phyloP scores from a whole-genome alignment of 2,329 filamentous ascomycete species.

The Nemania abortiva region DNA sequence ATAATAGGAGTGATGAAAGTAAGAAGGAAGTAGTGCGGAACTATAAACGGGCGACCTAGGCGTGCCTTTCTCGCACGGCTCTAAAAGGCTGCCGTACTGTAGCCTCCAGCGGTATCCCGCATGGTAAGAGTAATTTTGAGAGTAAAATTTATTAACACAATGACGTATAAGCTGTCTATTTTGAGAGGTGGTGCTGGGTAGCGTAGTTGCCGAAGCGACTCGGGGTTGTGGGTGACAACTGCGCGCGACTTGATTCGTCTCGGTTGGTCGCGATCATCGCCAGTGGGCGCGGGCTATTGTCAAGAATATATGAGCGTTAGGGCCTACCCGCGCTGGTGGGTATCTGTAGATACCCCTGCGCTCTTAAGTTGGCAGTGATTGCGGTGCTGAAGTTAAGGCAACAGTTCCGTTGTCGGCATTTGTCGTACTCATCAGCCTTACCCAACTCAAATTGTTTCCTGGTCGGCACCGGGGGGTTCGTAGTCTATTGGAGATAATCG shows the following conservation, averaged over 20 bases:
- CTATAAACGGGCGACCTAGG: background rate
- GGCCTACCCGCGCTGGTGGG: background rate
- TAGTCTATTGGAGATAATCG: background rate
- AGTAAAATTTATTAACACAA: background rate
- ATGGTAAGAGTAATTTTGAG: background rate
- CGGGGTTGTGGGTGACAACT: background rate
- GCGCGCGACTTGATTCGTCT: background rate
- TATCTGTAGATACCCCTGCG: background rate
- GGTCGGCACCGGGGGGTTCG: background rate
- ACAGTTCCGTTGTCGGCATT: background rate
- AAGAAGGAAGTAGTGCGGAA: background rate
- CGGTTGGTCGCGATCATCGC: constrained; percentile 25
- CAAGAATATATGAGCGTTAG: background rate
- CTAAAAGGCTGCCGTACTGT: background rate
- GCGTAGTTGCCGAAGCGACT: background rate
- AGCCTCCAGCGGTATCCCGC: background rate
- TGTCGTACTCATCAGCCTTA: background rate
- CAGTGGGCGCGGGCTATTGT: background rate
- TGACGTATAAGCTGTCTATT: constrained; percentile 14
- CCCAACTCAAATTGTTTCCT: background rate
- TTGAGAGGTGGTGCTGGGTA: background rate
- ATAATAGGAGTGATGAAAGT: background rate
- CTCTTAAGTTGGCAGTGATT: background rate
- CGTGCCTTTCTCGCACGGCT: background rate
- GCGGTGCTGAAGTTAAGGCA: background rate